These are phyloP conservation scores for Camelina neglecta DNA, from an alignment of 345 rosid species.

Conservation along the genomic window DNA sequence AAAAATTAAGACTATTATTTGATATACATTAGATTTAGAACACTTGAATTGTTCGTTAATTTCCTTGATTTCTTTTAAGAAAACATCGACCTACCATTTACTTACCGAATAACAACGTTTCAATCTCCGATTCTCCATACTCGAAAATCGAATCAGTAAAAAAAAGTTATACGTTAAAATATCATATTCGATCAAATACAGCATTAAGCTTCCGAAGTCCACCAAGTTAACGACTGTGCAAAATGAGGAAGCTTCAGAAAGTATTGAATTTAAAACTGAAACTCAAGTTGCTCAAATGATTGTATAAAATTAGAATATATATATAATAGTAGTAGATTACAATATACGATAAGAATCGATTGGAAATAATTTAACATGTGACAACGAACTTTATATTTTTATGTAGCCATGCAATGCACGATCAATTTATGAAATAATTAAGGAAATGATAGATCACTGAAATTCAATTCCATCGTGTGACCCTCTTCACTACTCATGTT, in stretches of 20 bases:
- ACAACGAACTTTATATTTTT: slow-evolving; percentile 2
- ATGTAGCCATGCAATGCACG: slow-evolving; percentile 20
- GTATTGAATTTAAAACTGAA: neutral
- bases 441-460: slow-evolving; percentile 1
- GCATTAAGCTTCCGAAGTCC: neutral
- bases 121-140: neutral
- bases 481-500: slow-evolving; percentile 6
- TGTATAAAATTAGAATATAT: neutral
- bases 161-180: neutral
- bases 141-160: neutral
- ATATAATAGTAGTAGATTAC: neutral
- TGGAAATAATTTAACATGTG: slow-evolving; percentile 1
- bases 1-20: neutral
- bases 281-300: neutral
- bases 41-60: neutral
- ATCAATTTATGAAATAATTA: neutral
- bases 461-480: neutral
- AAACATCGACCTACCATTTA: neutral
- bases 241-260: neutral
- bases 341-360: neutral
- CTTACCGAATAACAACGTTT: neutral
- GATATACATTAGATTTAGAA: neutral
- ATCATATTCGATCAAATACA: neutral
- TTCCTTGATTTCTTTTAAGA: neutral
- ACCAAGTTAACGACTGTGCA: neutral